Evolutionary conservation across 768 basidiomycete species (phyloP).

Genomic region (Hypsizygus marmoreus): DNA sequence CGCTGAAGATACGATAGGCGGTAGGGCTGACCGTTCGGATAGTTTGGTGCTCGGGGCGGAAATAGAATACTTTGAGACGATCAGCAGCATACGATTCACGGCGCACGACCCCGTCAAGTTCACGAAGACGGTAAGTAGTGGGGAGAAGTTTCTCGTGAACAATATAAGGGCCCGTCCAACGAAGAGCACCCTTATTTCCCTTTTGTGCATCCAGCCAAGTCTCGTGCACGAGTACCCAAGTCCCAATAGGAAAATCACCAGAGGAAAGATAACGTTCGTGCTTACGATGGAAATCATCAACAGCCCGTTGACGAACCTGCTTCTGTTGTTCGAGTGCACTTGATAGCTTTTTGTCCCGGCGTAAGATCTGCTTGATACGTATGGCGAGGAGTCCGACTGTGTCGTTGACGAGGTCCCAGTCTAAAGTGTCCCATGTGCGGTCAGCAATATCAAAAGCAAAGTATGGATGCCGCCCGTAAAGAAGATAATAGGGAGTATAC

Average conservation of each 20-base stretch:
- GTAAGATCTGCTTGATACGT: constrained; percentile 17
- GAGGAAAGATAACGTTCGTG: constrained; percentile 15
- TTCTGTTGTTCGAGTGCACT: constrained; percentile 15
- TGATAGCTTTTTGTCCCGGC: constrained; percentile 18
- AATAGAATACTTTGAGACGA: constrained; percentile 2
- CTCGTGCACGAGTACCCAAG: constrained; percentile 32
- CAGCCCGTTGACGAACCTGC: constrained; percentile 9
- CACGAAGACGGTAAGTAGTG: background rate
- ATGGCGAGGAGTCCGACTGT: constrained; percentile 26
- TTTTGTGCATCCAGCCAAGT: constrained; percentile 28
- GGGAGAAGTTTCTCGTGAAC: constrained; percentile 3
- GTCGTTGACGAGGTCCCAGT: constrained; percentile 22
- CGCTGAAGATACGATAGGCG: too few species aligned
- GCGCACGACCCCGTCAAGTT: constrained; percentile 1
- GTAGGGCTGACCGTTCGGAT: too few species aligned
- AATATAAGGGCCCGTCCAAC: constrained; percentile 7
- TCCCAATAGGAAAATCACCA: constrained; percentile 22
- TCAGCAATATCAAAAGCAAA: constrained; percentile 30
- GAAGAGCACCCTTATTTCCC: constrained; percentile 19
- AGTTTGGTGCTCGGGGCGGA: constrained; percentile 1
- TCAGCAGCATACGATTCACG: background rate
- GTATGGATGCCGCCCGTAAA: constrained; percentile 27
- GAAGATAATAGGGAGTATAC: constrained; percentile 28
- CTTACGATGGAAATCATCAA: constrained; percentile 23
- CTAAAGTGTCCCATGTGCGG: constrained; percentile 24